Base-by-base conservation (phyloP, 768 basidiomycete species). In the Hemileccinum rubropunctum region DNA sequence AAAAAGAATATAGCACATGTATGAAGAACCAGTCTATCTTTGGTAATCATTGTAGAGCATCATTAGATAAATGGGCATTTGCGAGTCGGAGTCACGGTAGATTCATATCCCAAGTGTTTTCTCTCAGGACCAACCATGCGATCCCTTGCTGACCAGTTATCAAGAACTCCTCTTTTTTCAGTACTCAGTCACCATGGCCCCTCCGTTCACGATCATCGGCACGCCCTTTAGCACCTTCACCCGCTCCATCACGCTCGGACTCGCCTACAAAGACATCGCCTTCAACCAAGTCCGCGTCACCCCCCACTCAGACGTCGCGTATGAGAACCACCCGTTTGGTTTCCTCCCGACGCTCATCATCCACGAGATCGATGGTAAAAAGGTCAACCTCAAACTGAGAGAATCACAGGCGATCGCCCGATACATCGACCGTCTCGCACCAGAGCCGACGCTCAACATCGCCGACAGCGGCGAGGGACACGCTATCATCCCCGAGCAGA, bases 221-320 rank as follows among this genome's bases (percentile, higher is more conserved):
- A 68, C 66, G 0, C 68, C 66, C 13, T 68, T 58, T 36, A 69
- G 68, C 43, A 68, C 68, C 1, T 68, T 66, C 37, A 68, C 66
- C 8, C 66, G 66, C 15, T 33, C 68, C 28, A 57, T 68, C 42
- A 69, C 66, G 0, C 66, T 68, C 26, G 68, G 38, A 1, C 54
- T 68, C 37, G 55, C 45, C 17, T 52, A 68, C 57, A 68, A 70
- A 42, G 51, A 53, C 15, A 35, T 68, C 14, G 2, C 59, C 17
- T 68, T 68, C 30, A 45, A 62, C 38, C 66, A 68, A 35, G 49
- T 64, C 40, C 45, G 50, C 11, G 60, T 56, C 20, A 41, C 50
- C 5, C 66, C 68, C 0, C 66, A 68, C 53, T 66, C 66, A 2
- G 62, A 66, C 15, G 55, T 34, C 23, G 66, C 66, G 21, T 57